A percentile compares a stretch with the other conserved stretches of the same genome.
Conservation (phyloP, 371 early-diverging fungal genomes). For the Gilbertella persicaria region DNA sequence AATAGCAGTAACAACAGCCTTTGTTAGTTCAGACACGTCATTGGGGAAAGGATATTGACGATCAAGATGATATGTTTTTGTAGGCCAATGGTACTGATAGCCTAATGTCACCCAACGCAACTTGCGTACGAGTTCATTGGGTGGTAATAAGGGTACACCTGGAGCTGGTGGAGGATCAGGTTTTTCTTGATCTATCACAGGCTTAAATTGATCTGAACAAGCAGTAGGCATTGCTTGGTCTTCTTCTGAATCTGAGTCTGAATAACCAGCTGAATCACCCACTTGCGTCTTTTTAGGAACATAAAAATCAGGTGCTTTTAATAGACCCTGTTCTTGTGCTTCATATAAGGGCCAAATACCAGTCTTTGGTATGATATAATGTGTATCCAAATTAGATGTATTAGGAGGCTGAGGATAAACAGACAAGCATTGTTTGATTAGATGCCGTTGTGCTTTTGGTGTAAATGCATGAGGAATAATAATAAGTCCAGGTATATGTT, state of each 20-base stretch:
- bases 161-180: constrained; percentile 36
- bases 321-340: constrained; percentile 21
- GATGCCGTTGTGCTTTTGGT: constrained; percentile 59
- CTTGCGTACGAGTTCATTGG: constrained; percentile 52
- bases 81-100: constrained; percentile 91
- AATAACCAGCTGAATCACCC: not conserved
- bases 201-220: constrained; percentile 28
- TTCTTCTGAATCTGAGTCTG: constrained; percentile 7
- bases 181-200: constrained; percentile 15
- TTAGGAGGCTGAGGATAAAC: constrained; percentile 75
- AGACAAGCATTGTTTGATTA: constrained; percentile 66
- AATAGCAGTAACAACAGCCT: constrained; percentile 60
- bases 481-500: constrained; percentile 49
- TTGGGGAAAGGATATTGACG: constrained; percentile 58
- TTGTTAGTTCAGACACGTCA: constrained; percentile 55
- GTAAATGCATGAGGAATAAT: constrained; percentile 76
- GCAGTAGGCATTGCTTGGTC: constrained; percentile 10
- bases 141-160: constrained; percentile 41
- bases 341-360: constrained; percentile 70
- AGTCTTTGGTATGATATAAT: constrained; percentile 67
- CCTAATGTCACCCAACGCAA: constrained; percentile 91
- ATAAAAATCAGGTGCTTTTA: constrained; percentile 24
- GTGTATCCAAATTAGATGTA: constrained; percentile 83
- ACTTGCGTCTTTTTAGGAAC: constrained; percentile 20
- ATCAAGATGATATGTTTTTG: constrained; percentile 71